Conservation (phyloP, 1,139 yeast genomes). For the Pichia sp. region DNA sequence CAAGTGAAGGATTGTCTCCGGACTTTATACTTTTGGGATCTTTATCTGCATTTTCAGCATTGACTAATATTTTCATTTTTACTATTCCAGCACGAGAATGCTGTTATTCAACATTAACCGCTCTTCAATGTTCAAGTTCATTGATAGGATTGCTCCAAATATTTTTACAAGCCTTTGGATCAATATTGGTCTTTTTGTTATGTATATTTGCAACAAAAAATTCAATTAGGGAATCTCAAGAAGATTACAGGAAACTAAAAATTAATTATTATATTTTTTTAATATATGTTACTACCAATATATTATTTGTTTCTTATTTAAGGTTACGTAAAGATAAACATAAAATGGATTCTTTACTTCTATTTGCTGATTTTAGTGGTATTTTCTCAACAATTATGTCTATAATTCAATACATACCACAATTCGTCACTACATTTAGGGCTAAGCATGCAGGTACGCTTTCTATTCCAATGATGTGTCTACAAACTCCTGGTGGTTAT, state of each 20-base stretch:
- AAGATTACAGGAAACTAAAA: conserved; percentile 40
- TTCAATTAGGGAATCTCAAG: conserved; percentile 42
- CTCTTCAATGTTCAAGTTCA: conserved; percentile 63
- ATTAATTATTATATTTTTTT: conserved; percentile 33
- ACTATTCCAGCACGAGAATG: conserved; percentile 51
- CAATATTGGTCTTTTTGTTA: conserved; percentile 50
- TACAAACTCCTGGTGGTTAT: conserved; percentile 89
- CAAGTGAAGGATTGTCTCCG: conserved; percentile 79
- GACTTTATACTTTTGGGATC: conserved; percentile 68
- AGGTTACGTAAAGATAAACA: background rate
- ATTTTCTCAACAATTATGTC: conserved; percentile 57
- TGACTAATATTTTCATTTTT: conserved; percentile 60
- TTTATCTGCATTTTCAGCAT: conserved; percentile 62
- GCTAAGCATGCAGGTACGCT: conserved; percentile 77
- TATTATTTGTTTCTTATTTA: conserved; percentile 18
- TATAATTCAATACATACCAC: conserved; percentile 73
- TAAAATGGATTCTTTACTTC: conserved; percentile 8
- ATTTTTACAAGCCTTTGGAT: conserved; percentile 60
- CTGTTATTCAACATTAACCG: conserved; percentile 36
- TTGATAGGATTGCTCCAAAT: conserved; percentile 68
- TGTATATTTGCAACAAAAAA: conserved; percentile 44
- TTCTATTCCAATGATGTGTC: conserved; percentile 74
- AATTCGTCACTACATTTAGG: conserved; percentile 60
- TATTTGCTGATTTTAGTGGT: conserved; percentile 57
- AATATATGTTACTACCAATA: conserved; percentile 21